Percentiles rank a stretch among this genome's conserved stretches.
These are phyloP conservation scores for Tricholoma sp. DNA, from an alignment of 768 basidiomycete genomes.

Conservation along the genomic window DNA sequence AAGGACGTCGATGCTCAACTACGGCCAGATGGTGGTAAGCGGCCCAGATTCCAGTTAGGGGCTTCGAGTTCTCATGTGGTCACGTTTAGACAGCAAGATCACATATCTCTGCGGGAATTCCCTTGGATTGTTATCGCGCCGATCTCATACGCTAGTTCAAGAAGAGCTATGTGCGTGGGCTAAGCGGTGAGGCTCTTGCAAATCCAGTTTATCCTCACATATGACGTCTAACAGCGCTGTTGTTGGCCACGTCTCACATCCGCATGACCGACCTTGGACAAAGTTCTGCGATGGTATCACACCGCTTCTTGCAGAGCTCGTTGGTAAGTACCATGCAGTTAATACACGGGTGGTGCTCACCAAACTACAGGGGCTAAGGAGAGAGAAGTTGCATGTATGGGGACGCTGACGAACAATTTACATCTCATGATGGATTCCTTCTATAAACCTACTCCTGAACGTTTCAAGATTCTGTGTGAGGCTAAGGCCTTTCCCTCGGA, in stretches of 20 bases:
- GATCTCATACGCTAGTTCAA: slow-evolving; percentile 64
- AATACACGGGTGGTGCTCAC: slow-evolving; percentile 10
- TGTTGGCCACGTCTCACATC: slow-evolving; percentile 86
- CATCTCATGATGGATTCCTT: slow-evolving; percentile 94
- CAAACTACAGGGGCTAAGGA: slow-evolving; percentile 66
- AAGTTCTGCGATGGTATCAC: slow-evolving; percentile 67
- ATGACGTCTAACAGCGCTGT: slow-evolving; percentile 55
- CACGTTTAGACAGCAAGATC: slow-evolving; percentile 46
- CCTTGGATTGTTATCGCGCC: slow-evolving; percentile 75
- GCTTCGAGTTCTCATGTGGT: slow-evolving; percentile 4
- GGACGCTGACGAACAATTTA: slow-evolving; percentile 90
- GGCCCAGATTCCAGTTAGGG: background rate
- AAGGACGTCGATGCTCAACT: slow-evolving; percentile 38
- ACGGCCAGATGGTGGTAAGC: slow-evolving; percentile 35
- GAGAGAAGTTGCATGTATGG: slow-evolving; percentile 93
- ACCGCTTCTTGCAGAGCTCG: slow-evolving; percentile 70
- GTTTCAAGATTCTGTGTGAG: slow-evolving; percentile 95
- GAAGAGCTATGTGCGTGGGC: slow-evolving; percentile 88
- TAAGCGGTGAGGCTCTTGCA: slow-evolving; percentile 41
- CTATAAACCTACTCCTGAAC: slow-evolving; percentile 79
- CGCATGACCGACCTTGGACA: slow-evolving; percentile 80
- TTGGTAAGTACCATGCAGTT: slow-evolving; percentile 50
- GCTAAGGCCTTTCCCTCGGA: slow-evolving; percentile 94
- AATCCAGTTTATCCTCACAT: slow-evolving; percentile 5
- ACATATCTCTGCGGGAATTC: slow-evolving; percentile 97